Conservation (phyloP, 306 rosid species). For the Acacia crassicarpa region DNA sequence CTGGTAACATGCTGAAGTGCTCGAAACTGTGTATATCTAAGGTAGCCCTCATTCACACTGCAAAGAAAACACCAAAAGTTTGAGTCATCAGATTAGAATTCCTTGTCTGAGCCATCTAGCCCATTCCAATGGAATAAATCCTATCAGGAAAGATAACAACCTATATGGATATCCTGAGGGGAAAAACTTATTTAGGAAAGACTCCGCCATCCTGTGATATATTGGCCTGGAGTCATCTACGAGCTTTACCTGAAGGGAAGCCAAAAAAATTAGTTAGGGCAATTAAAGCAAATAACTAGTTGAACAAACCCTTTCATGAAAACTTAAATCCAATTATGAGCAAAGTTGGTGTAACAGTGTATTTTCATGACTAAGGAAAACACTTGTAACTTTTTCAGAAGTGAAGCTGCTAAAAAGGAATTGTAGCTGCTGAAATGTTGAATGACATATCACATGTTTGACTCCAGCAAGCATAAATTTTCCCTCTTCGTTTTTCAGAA, state of each 20-base stretch:
- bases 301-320: not conserved
- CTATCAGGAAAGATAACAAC: conserved; percentile 32
- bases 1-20: conserved; percentile 86
- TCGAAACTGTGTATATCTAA: conserved; percentile 90
- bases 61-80: conserved; percentile 12
- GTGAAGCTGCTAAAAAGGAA: not conserved
- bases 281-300: conserved; percentile 3
- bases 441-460: conserved; percentile 1
- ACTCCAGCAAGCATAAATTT: not conserved
- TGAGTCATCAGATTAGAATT: not conserved
- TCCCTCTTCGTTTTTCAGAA: not conserved
- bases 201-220: conserved; percentile 54
- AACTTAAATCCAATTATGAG: not conserved
- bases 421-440: conserved; percentile 1
- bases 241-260: conserved; percentile 44
- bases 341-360: not conserved
- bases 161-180: conserved; percentile 96
- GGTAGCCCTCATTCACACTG: conserved; percentile 94
- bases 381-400: not conserved
- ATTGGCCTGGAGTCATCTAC: conserved; percentile 74
- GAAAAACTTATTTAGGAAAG: conserved; percentile 72
- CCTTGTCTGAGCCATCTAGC: not conserved
- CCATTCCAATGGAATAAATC: not conserved
- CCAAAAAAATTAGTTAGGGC: not conserved
- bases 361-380: not conserved